Evolutionary conservation across 176 grass and related monocot genomes (phyloP).

Genomic region (Saccharum spontaneum): DNA sequence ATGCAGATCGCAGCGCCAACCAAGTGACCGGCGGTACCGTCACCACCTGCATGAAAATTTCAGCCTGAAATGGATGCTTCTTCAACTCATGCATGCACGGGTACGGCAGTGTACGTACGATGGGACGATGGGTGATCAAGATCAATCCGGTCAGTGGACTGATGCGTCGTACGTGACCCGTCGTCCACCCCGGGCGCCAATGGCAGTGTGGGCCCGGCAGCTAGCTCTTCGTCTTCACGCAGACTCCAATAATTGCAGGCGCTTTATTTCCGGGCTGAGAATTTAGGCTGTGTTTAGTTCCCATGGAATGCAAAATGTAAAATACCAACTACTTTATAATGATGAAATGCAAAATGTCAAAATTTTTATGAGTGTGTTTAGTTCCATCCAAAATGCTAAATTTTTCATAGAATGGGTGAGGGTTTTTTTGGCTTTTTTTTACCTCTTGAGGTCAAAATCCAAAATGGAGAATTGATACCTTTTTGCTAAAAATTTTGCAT

Average conservation of each 20-base stretch:
- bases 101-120: background rate
- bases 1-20: background rate
- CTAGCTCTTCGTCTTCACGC: background rate
- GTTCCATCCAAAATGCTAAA: no score
- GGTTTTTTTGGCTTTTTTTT: no score
- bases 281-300: no score
- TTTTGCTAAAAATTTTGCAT: no score
- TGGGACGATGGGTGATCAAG: background rate
- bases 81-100: background rate
- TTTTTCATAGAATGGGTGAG: no score
- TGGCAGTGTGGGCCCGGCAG: background rate
- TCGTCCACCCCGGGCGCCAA: background rate
- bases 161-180: background rate
- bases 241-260: background rate
- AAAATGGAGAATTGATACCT: no score
- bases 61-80: constrained; percentile 1
- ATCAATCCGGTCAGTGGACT: background rate
- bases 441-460: no score
- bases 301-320: no score
- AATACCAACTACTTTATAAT: no score
- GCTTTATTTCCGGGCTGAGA: no score
- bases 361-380: no score
- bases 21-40: background rate
- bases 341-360: no score
- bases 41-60: background rate